Evolutionary conservation across 2,329 filamentous ascomycete species (phyloP), one percentile per base, ranked within the genome.

Genomic region (Fusarium musae): DNA sequence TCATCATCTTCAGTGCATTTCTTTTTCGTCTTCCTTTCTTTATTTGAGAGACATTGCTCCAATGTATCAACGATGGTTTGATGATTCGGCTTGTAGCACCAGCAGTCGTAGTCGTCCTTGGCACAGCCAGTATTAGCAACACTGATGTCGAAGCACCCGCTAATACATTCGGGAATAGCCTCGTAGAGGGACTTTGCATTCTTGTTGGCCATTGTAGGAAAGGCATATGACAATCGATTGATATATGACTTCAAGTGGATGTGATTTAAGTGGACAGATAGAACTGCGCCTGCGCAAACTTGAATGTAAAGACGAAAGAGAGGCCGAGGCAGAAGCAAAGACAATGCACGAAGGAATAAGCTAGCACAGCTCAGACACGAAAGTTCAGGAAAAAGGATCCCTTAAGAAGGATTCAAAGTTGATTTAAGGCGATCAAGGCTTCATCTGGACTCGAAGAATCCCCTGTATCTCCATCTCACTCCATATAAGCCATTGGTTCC

Each of bases 41-140:
- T 50, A 13, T 78, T 78, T 4, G 49, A 56, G 19, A 78, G 62
- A 39, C 76, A 78, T 34, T 66, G 34, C 9, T 59, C 59, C 62
- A 78, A 71, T 6, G 75, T 77, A 34, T 78, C 76, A 39, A 77
- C 76, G 30, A 78, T 37, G 6, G 59, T 77, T 42, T 78, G 70
- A 15, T 78, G 76, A 23, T 77, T 77, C 17, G 69, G 63, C 11
- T 66, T 66, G 26, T 77, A 78, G 46, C 76, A 78, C 69, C 74
- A 78, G 44, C 76, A 78, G 52, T 78, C 71, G 52, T 73, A 78
- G 57, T 78, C 73, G n/a, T 52, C 30, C 5, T 69, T 53, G 30
- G 49, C 61, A 43, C 76, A 78, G 19, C 76, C 75, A 16, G 76
- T 78, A 5, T 69, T 62, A 11, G 75, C 76, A 32, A 78, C 67